Base-by-base conservation (phyloP, 1,284 basidiomycete species). In the Ceratobasidium sp. region DNA sequence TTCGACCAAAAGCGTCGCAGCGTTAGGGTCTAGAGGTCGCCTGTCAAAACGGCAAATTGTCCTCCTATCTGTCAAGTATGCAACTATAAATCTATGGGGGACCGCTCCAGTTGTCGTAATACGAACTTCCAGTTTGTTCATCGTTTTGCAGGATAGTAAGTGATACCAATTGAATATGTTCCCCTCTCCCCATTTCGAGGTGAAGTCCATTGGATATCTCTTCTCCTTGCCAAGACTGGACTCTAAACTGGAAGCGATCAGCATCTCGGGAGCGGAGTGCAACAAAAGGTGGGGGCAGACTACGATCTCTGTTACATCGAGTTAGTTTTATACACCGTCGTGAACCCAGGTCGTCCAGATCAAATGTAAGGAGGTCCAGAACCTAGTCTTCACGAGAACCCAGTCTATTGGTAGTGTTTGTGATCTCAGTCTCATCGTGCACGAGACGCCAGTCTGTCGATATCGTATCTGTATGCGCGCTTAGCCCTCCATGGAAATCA, bases 1-100 rank as follows among this genome's bases (percentile, higher is more conserved):
- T 48, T 73, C 70, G 5, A n/a, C 40, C 15, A 57, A 6, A 2
- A 73, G 44, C 4, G 38, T 20, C 4, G 26, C 26, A 6, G 57
- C 54, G 17, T 73, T 61, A 5, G 23, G 23, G 17, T 44, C 46
- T 17, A 28, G 20, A 26, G 70, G 70, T 20, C 70, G 56, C 17
- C 70, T 33, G 28, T 73, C 70, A 50, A 73, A 73, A 23, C 57
- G 70, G 50, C 44, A 73, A 9, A 50, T n/a, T 20, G 20, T 33
- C 33, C 33, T 6, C 23, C 57, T 57, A 17, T 62, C 46, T 17
- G 13, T 26, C 46, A 73, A 7, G n/a, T 33, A 44, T 20, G 44
- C 56, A 12, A 73, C 20, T 6, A 62, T 44, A 23, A 73, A 73
- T 46, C 70, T 40, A 23, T 73, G 70, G 28, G 70, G 57, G 9